Evolutionary conservation across 2,329 filamentous ascomycete species (phyloP).

Genomic region (Trichoderma sp.): DNA sequence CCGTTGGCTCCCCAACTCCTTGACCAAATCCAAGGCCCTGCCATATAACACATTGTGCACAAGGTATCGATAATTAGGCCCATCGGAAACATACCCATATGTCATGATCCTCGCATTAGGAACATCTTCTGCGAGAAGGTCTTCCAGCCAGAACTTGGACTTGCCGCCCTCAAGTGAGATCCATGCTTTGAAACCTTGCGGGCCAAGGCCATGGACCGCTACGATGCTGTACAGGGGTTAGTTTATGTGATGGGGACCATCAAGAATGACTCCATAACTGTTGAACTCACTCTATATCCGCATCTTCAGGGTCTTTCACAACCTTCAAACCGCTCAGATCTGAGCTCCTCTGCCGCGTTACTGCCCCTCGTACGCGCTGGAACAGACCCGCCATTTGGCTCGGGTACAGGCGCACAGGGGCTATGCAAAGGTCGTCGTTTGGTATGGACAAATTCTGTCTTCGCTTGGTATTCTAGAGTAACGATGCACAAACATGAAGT

Average conservation of each 20-base stretch:
- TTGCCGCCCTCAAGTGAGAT: slow-evolving; percentile 29
- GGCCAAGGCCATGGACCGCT: slow-evolving; percentile 34
- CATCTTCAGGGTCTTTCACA: slow-evolving; percentile 30
- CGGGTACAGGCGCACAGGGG: not conserved
- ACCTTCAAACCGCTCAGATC: slow-evolving; percentile 30
- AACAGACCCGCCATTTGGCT: slow-evolving; percentile 30
- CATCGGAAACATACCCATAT: slow-evolving; percentile 32
- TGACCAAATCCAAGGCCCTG: slow-evolving; percentile 31
- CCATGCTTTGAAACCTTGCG: slow-evolving; percentile 34
- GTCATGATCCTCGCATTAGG: slow-evolving; percentile 35
- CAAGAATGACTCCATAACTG: not conserved
- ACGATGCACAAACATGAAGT: not conserved
- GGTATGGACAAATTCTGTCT: not conserved
- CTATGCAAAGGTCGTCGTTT: not conserved
- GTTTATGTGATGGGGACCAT: not conserved
- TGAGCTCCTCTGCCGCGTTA: slow-evolving; percentile 28
- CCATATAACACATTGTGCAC: slow-evolving; percentile 33
- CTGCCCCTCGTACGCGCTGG: slow-evolving; percentile 30
- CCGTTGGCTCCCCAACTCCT: slow-evolving; percentile 29
- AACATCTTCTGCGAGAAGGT: slow-evolving; percentile 31
- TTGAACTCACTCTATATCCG: slow-evolving; percentile 32
- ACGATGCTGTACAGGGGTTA: slow-evolving; percentile 31
- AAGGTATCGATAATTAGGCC: slow-evolving; percentile 30
- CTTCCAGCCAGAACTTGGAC: slow-evolving; percentile 32
- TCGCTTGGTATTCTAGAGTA: not conserved